phyloP scores from a whole-genome alignment of 2,329 filamentous ascomycete genomes.

The Coleophoma cylindrospora region DNA sequence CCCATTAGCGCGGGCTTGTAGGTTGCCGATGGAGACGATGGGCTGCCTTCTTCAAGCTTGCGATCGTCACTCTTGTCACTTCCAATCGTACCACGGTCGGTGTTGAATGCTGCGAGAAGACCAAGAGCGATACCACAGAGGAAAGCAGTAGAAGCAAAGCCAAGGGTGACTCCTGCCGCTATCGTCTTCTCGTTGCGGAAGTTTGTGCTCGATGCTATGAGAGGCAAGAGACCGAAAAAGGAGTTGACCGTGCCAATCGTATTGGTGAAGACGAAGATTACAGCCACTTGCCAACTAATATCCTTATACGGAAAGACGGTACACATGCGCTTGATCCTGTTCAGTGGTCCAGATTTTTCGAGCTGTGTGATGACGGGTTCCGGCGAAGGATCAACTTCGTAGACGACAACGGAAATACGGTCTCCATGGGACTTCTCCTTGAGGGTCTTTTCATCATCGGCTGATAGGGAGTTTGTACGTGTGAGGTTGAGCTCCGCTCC shows the following conservation, averaged over 20 bases:
- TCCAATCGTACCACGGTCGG: not conserved
- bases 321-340: not conserved
- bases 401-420: not conserved
- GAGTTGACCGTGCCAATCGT: not conserved
- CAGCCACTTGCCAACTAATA: slow-evolving; percentile 1
- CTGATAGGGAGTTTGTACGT: slow-evolving; percentile 2
- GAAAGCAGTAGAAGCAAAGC: not conserved
- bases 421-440: slow-evolving; percentile 2
- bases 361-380: not conserved
- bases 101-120: slow-evolving; percentile 1
- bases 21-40: not conserved
- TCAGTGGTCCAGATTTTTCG: not conserved
- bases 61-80: not conserved
- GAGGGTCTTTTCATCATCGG: not conserved
- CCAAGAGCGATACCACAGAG: not conserved
- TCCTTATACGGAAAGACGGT: slow-evolving; percentile 1
- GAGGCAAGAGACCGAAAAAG: not conserved
- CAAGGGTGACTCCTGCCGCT: not conserved
- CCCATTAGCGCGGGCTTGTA: slow-evolving; percentile 1
- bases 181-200: not conserved
- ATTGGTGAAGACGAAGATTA: slow-evolving; percentile 1
- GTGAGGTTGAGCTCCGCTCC: not conserved
- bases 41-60: not conserved
- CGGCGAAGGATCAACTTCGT: not conserved
- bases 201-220: not conserved